Evolutionary conservation across 495 filamentous ascomycete species (phyloP).

Genomic region (Bombardia bombarda): DNA sequence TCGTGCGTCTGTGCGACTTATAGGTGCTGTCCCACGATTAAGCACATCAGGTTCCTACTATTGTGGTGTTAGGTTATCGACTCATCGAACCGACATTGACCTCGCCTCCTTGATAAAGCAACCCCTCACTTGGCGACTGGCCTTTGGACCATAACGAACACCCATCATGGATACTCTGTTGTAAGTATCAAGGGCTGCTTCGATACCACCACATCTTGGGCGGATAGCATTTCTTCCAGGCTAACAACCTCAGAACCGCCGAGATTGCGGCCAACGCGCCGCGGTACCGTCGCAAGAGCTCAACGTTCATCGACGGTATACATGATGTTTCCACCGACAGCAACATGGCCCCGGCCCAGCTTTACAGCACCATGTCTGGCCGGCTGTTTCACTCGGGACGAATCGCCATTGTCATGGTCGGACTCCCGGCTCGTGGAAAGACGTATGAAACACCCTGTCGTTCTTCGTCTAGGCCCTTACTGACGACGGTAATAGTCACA

Average conservation of each 20-base stretch:
- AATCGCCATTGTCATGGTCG: slow-evolving; percentile 95
- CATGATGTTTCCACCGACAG: slow-evolving; percentile 77
- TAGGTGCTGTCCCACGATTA: no score
- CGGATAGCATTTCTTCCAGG: no score
- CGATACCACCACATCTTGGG: no score
- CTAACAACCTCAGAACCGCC: slow-evolving; percentile 52
- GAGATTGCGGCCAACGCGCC: slow-evolving; percentile 83
- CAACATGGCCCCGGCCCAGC: slow-evolving; percentile 86
- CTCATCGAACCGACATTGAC: no score
- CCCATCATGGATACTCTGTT: slow-evolving; percentile 69
- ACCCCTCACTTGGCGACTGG: background rate
- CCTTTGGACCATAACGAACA: no score
- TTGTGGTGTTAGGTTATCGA: no score
- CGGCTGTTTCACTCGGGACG: slow-evolving; percentile 93
- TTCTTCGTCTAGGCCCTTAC: background rate
- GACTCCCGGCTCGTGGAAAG: slow-evolving; percentile 91
- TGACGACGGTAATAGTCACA: slow-evolving; percentile 57
- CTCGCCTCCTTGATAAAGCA: no score
- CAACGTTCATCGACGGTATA: slow-evolving; percentile 94
- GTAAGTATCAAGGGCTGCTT: no score
- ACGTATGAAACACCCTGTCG: slow-evolving; percentile 55
- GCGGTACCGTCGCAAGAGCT: slow-evolving; percentile 75
- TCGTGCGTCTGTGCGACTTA: no score
- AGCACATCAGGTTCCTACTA: no score
- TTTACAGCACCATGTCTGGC: slow-evolving; percentile 97